Evolutionary conservation across 345 rosid genomes (phyloP).

Genomic region (Punica granatum): DNA sequence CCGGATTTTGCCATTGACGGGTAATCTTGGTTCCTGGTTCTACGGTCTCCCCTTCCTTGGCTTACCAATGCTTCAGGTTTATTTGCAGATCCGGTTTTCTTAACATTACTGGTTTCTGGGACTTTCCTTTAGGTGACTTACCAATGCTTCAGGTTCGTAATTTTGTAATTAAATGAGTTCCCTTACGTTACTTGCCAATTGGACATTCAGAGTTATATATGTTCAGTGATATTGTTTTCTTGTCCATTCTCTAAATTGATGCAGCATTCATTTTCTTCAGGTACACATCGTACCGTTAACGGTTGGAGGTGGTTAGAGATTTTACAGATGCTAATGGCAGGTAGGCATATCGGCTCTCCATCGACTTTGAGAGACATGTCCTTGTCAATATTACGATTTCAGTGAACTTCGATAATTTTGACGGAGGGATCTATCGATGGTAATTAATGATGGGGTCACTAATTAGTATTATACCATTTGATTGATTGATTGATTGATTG

Average conservation of each 20-base stretch:
- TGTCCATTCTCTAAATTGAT: not conserved
- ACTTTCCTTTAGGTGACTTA: conserved; percentile 91
- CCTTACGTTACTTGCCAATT: not conserved
- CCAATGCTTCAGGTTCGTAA: conserved; percentile 87
- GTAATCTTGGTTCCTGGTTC: conserved; percentile 88
- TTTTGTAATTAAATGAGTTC: not conserved
- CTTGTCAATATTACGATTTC: not conserved
- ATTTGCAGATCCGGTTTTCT: conserved; percentile 76
- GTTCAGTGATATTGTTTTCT: not conserved
- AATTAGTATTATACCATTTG: no score
- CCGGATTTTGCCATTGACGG: conserved; percentile 72
- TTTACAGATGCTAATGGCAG: conserved; percentile 93
- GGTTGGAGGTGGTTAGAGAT: conserved; percentile 99
- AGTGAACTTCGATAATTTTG: not conserved
- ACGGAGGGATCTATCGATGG: not conserved
- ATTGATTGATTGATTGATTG: no score
- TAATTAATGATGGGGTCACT: not conserved
- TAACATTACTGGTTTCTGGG: conserved; percentile 90
- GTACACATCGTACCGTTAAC: conserved; percentile 90
- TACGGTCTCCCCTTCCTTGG: conserved; percentile 96
- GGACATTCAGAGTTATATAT: not conserved
- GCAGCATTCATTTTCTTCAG: conserved; percentile 19
- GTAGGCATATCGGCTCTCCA: conserved; percentile 22
- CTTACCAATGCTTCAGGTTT: conserved; percentile 21
- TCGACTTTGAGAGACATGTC: not conserved